Percentiles rank a stretch among this genome's conserved stretches.
Evolutionary conservation across 805 yeast genomes (phyloP).

Genomic region (Suhomyces sp.): DNA sequence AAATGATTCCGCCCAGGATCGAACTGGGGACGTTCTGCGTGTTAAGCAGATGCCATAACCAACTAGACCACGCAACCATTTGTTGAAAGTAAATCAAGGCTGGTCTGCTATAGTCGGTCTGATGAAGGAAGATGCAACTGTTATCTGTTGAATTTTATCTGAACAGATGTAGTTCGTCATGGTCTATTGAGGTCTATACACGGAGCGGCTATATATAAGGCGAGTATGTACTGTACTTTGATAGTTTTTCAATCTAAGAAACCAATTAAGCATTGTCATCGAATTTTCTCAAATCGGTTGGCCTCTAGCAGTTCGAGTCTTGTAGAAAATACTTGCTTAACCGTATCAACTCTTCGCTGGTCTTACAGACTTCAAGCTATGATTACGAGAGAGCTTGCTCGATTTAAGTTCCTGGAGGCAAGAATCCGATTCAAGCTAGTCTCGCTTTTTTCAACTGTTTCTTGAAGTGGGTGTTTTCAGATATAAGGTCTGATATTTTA

Average conservation of each 20-base stretch:
- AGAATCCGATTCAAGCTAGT: not conserved
- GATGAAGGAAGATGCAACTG: not conserved
- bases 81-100: not conserved
- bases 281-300: not conserved
- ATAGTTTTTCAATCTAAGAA: not conserved
- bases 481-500: not conserved
- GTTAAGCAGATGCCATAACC: slow-evolving; percentile 99
- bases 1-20: slow-evolving; percentile 99
- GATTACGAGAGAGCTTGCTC: not conserved
- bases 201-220: not conserved
- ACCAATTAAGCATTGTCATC: not conserved
- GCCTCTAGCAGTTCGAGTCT: not conserved
- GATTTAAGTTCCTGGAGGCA: not conserved
- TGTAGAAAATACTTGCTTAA: too few species aligned
- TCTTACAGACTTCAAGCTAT: not conserved
- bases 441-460: not conserved
- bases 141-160: not conserved
- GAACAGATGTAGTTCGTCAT: not conserved
- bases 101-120: not conserved
- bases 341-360: not conserved
- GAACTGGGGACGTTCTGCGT: slow-evolving; percentile 99
- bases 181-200: not conserved
- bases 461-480: not conserved
- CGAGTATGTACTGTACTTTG: not conserved
- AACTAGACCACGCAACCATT: slow-evolving; percentile 96